Base-by-base conservation (phyloP, 1,284 basidiomycete genomes). In the Butyriboletus appendiculatus region DNA sequence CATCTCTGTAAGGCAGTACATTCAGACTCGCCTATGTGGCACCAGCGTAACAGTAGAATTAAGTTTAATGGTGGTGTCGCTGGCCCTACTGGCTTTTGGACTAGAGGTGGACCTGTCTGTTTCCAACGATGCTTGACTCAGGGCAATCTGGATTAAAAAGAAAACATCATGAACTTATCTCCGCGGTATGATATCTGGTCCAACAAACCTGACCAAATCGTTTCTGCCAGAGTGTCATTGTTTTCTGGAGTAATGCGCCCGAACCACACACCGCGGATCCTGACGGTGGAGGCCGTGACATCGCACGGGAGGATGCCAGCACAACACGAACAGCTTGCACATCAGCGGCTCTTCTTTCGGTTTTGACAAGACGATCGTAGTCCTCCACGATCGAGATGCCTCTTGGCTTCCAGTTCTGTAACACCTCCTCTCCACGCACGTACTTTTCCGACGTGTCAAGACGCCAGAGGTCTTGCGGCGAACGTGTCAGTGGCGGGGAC, bases 401-500 rank as follows among this genome's bases (percentile, higher is more conserved):
- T 28, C 96, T 81, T 38, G 96, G 87, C 62, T 86, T 89, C 96
- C 96, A 98, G 9, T 76, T 68, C 4, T 82, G 85, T 26, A 98
- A 77, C 4, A 81, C 74, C 65, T 98, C 94, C 68, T 98, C 94
- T 3, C 96, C 95, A 24, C 88, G 81, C 0, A 99, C 94, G 68
- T 96, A 96, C 70, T 94, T 96, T 69, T 92, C 89, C 16, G 90
- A 87, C 1, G 96, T 98, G 74, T 98, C 94, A 48, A 98, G 77
- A 46, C 95, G 79, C 96, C 96, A 98, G 12, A 98, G 79, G 57
- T 98, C 96, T 67, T 85, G 84, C 2, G 93, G 84, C 2, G 89
- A 94, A 40, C 93, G 87, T 9, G 92, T 96, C 58, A 94, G 74
- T 4, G 92, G 91, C 12, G 96, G 95, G 4, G 85, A 85, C 26